A percentile compares a stretch with the other conserved stretches of the same genome.
These are phyloP conservation scores for Cladosporium sp. DNA, from an alignment of 2,329 filamentous ascomycete genomes.

Conservation along the genomic window DNA sequence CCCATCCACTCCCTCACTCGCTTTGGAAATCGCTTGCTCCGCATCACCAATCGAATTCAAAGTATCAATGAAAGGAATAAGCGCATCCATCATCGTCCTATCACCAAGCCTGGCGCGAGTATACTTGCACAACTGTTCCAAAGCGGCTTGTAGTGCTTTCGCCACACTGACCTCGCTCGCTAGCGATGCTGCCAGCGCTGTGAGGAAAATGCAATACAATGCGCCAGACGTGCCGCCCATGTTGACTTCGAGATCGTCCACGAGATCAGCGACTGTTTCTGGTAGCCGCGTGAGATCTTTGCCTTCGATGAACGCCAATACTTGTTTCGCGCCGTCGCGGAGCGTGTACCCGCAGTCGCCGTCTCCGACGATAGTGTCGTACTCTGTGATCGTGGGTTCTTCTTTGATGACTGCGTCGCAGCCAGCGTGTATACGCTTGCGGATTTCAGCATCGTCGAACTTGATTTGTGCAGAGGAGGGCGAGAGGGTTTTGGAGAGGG, in stretches of 20 bases:
- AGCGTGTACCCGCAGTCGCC: conserved; percentile 41
- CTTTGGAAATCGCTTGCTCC: conserved; percentile 28
- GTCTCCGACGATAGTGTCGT: conserved; percentile 40
- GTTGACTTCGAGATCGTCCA: conserved; percentile 37
- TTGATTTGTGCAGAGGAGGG: conserved; percentile 18
- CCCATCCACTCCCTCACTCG: conserved; percentile 34
- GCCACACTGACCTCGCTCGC: conserved; percentile 27
- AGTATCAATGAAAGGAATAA: conserved; percentile 38
- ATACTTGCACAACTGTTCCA: conserved; percentile 36
- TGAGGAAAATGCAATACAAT: conserved; percentile 39
- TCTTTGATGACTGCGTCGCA: conserved; percentile 37
- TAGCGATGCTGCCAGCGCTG: conserved; percentile 33
- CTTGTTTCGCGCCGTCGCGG: conserved; percentile 37
- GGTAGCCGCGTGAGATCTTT: conserved; percentile 33
- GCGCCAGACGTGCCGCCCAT: conserved; percentile 40
- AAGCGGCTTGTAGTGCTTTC: conserved; percentile 29
- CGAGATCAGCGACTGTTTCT: conserved; percentile 30
- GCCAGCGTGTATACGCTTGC: conserved; percentile 32
- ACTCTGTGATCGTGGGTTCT: conserved; percentile 39
- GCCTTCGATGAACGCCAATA: conserved; percentile 35
- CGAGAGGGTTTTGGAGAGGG: conserved; percentile 17
- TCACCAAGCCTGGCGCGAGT: conserved; percentile 37
- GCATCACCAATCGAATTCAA: conserved; percentile 27
- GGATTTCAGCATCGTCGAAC: conserved; percentile 33
- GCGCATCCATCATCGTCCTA: conserved; percentile 40